A percentile compares a stretch with the other conserved stretches of the same genome.
Conservation (phyloP, 192 early-diverging fungal species). For the Gigaspora rosea region DNA sequence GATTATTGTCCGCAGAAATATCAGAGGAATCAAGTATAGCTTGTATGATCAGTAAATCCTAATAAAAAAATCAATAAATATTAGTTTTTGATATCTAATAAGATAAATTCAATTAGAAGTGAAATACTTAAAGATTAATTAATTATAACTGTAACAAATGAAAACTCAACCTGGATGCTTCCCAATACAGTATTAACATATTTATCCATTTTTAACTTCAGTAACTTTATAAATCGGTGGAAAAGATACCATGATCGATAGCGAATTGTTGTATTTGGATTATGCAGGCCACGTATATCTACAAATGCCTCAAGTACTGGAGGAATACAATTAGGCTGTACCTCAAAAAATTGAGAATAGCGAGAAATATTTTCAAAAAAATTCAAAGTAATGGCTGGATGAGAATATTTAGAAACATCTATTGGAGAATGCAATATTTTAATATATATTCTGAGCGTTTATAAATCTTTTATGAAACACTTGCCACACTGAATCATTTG, state of each 20-base stretch:
- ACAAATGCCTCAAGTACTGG: slow-evolving; percentile 75
- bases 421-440: slow-evolving; percentile 39
- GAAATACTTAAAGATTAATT: too few species aligned
- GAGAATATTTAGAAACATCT: slow-evolving; percentile 73
- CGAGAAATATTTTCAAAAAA: slow-evolving; percentile 77
- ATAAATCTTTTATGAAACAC: neutral
- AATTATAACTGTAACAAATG: neutral
- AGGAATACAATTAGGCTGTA: slow-evolving; percentile 62
- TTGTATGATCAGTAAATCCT: slow-evolving; percentile 71
- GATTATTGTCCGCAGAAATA: slow-evolving; percentile 43
- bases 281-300: slow-evolving; percentile 74
- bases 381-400: slow-evolving; percentile 67
- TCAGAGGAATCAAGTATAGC: slow-evolving; percentile 55
- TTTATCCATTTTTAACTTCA: slow-evolving; percentile 57
- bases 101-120: neutral
- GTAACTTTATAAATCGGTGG: slow-evolving; percentile 75
- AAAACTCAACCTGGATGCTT: slow-evolving; percentile 47
- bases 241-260: slow-evolving; percentile 87
- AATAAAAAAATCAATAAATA: neutral
- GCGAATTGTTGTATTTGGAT: slow-evolving; percentile 68
- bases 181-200: slow-evolving; percentile 66
- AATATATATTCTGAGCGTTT: slow-evolving; percentile 15
- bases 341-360: slow-evolving; percentile 73
- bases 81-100: neutral
- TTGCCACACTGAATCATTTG: slow-evolving; percentile 66